These are phyloP conservation scores for Flagelloscypha sp. DNA, from an alignment of 768 basidiomycete species.

Conservation along the genomic window DNA sequence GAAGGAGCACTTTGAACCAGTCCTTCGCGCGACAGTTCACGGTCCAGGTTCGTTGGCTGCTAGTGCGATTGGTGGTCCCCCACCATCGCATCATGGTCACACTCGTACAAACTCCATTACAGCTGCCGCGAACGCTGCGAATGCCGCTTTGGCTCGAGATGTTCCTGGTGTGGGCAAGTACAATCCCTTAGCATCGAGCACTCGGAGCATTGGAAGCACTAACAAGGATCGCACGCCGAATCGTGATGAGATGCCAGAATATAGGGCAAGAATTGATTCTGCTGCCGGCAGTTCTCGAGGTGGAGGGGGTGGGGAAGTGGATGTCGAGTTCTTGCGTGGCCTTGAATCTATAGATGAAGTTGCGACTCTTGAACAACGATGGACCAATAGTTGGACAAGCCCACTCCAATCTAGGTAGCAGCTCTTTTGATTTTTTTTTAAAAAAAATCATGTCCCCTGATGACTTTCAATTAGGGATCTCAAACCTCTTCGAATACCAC, in stretches of 20 bases:
- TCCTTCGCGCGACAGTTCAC: conserved; percentile 77
- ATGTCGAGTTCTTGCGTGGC: conserved; percentile 62
- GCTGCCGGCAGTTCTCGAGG: conserved; percentile 44
- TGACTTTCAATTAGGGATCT: conserved; percentile 48
- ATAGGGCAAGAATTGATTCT: conserved; percentile 64
- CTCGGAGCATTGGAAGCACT: conserved; percentile 33
- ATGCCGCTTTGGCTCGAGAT: conserved; percentile 82
- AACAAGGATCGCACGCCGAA: conserved; percentile 58
- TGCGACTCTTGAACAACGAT: conserved; percentile 68
- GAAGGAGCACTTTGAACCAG: conserved; percentile 96
- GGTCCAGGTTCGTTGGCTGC: conserved; percentile 50
- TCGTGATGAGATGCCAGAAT: conserved; percentile 72
- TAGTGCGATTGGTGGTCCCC: conserved; percentile 37
- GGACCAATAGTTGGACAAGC: conserved; percentile 72
- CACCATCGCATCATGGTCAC: conserved; percentile 66
- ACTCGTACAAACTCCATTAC: conserved; percentile 78
- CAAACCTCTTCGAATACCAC: conserved; percentile 81
- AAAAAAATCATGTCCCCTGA: conserved; percentile 7
- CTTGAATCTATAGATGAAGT: conserved; percentile 56
- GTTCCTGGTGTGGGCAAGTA: conserved; percentile 77
- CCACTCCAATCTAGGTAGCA: conserved; percentile 59
- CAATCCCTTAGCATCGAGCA: conserved; percentile 48
- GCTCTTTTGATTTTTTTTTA: neutral
- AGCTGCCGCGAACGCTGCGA: conserved; percentile 82
- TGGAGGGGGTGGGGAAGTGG: conserved; percentile 55